Percentiles rank a stretch among this genome's conserved stretches.
Evolutionary conservation across 2,329 filamentous ascomycete genomes (phyloP).

Genomic region (Phaeophleospora eucalypticola): DNA sequence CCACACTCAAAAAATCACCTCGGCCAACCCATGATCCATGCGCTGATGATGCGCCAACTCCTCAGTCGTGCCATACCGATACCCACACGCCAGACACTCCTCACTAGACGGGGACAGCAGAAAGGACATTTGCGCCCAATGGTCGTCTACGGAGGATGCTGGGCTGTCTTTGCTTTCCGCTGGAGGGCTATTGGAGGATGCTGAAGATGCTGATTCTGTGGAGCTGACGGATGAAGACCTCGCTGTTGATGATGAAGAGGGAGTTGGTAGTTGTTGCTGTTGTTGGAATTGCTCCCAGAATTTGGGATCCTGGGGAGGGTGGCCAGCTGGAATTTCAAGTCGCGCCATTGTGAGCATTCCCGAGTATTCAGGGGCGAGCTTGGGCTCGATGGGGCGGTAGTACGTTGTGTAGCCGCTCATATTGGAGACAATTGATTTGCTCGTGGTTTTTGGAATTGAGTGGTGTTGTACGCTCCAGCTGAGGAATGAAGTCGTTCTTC

Average conservation of each 20-base stretch:
- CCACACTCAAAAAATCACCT: constrained; percentile 18
- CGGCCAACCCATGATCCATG: constrained; percentile 19
- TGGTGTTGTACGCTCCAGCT: too few species aligned
- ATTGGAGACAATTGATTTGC: too few species aligned
- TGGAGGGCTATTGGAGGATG: background rate
- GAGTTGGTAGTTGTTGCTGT: background rate
- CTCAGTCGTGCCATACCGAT: constrained; percentile 21
- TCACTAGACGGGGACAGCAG: constrained; percentile 6
- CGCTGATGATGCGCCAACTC: constrained; percentile 23
- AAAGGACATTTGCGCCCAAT: constrained; percentile 5
- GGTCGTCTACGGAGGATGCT: constrained; percentile 12
- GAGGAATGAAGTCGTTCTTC: too few species aligned
- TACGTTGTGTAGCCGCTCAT: background rate
- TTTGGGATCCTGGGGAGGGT: background rate
- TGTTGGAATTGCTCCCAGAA: background rate
- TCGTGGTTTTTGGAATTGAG: too few species aligned
- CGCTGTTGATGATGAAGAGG: background rate
- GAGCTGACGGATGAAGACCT: constrained; percentile 1
- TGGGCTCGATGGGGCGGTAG: background rate
- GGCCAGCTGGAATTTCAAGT: background rate
- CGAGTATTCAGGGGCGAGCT: background rate
- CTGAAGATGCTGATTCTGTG: constrained; percentile 7
- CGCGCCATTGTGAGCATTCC: constrained; percentile 2
- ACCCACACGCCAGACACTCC: constrained; percentile 22
- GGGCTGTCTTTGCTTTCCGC: constrained; percentile 8